A percentile compares a stretch with the other conserved stretches of the same genome.
Conservation (phyloP, 768 basidiomycete genomes). For the Rubroboletus satanas region DNA sequence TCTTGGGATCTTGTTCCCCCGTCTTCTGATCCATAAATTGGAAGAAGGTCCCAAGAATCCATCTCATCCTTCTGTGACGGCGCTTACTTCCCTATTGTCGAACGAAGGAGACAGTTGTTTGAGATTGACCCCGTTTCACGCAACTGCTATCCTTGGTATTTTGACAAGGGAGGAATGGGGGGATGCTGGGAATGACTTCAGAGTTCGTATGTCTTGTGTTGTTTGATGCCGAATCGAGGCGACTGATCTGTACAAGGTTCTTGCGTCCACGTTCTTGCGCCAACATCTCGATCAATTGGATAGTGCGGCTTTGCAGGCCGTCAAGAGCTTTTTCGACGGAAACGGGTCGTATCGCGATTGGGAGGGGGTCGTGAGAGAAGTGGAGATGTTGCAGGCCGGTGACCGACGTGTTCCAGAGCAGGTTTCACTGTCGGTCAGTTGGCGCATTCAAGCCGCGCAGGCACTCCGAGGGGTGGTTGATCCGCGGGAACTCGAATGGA, state of each 20-base stretch:
- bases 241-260: slow-evolving; percentile 14
- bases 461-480: slow-evolving; percentile 38
- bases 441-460: slow-evolving; percentile 28
- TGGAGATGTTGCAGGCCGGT: slow-evolving; percentile 9
- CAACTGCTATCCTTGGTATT: slow-evolving; percentile 35
- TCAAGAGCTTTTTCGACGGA: slow-evolving; percentile 18
- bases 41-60: slow-evolving; percentile 36
- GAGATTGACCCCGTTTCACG: slow-evolving; percentile 32
- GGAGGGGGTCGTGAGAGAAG: slow-evolving; percentile 10
- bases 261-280: slow-evolving; percentile 32
- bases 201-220: slow-evolving; percentile 27
- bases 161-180: slow-evolving; percentile 40
- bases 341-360: slow-evolving; percentile 17
- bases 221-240: background rate
- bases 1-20: slow-evolving; percentile 31
- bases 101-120: slow-evolving; percentile 24
- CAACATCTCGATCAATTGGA: slow-evolving; percentile 30
- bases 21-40: slow-evolving; percentile 37
- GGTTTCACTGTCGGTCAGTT: slow-evolving; percentile 1
- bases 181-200: slow-evolving; percentile 27
- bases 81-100: slow-evolving; percentile 22
- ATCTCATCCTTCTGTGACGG: slow-evolving; percentile 12
- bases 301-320: slow-evolving; percentile 17
- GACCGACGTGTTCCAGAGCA: background rate
- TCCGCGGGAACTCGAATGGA: slow-evolving; percentile 50